Base-by-base conservation (phyloP, 2,329 filamentous ascomycete genomes). In the Cladosporium sp. region DNA sequence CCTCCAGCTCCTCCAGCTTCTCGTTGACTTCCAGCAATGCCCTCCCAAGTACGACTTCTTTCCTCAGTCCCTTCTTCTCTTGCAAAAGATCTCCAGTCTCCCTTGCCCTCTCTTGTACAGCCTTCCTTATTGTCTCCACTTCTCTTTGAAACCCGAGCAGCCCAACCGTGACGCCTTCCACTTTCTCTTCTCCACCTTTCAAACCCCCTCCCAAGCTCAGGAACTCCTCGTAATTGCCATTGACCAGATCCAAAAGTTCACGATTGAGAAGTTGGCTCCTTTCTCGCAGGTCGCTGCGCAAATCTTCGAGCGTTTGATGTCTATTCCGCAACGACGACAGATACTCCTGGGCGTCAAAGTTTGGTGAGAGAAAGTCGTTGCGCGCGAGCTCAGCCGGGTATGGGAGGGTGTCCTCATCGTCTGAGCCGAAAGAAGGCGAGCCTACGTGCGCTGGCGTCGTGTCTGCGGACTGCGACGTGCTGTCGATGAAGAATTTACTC, bases 251-350 rank as follows among this genome's bases (percentile, higher is more conserved):
- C 14, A 98, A 78, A 2, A 98, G 78, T 72, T 98, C 93, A 57
- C 86, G 82, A 63, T 85, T 87, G 56, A 98, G 84, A 16, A 85
- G 79, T 61, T 87, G 82, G 60, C 85, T 88, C 49, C 95, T 80
- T 54, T 90, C 82, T 42, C 91, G 85, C 13, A 98, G 77, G 65
- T 98, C 95, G 4, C 85, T 74, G 34, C 92, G 88, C 32, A 98
- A 77, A 68, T 98, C 93, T 67, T 95, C 91, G 44, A 98, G 87
- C 0, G 92, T 96, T 70, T 98, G 93, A 69, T 98, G 93, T 1
- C 93, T 86, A 66, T 93, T 84, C 16, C 84, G 82, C 1, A 95
- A 79, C 1, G 87, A 85, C 7, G 84, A 90, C 71, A 98, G 85
- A 68, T 96, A 98, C 2, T 75, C 74, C 2, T 87, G 81, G 0